Evolutionary conservation across 768 basidiomycete species (phyloP).

Genomic region (Lentinula boryana): DNA sequence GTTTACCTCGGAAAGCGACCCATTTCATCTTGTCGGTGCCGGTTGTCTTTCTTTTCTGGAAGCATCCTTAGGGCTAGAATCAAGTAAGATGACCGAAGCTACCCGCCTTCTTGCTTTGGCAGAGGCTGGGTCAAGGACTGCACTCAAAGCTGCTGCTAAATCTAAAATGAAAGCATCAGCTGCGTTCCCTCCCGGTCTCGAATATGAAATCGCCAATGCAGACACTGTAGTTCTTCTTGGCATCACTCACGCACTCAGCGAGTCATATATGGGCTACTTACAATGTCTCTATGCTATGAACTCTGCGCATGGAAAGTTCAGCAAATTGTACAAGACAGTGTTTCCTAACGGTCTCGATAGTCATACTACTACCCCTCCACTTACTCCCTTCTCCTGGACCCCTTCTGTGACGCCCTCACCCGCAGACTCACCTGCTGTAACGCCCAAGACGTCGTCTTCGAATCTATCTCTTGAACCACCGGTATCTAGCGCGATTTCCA

Average conservation of each 20-base stretch:
- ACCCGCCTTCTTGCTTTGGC: constrained; percentile 46
- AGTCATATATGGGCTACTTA: constrained; percentile 73
- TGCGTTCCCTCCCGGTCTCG: constrained; percentile 34
- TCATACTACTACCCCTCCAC: constrained; percentile 34
- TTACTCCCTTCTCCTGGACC: constrained; percentile 26
- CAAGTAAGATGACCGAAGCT: constrained; percentile 60
- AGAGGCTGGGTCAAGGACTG: constrained; percentile 56
- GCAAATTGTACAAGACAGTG: constrained; percentile 62
- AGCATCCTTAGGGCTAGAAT: constrained; percentile 81
- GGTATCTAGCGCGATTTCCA: constrained; percentile 4
- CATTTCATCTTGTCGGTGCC: constrained; percentile 68
- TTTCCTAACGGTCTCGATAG: constrained; percentile 56
- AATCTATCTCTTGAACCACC: constrained; percentile 6
- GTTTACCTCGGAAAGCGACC: constrained; percentile 39
- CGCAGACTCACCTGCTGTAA: constrained; percentile 8
- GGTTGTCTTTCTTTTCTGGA: constrained; percentile 72
- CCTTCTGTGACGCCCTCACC: constrained; percentile 15
- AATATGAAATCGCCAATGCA: constrained; percentile 74
- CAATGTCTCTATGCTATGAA: constrained; percentile 49
- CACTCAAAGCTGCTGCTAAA: constrained; percentile 21
- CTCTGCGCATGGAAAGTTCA: constrained; percentile 70
- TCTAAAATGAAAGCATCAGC: constrained; percentile 27
- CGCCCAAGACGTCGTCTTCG: constrained; percentile 14
- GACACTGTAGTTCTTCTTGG: constrained; percentile 70
- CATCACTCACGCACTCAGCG: constrained; percentile 66